Conservation (phyloP, 2,329 filamentous ascomycete genomes). For the Pochonia chlamydosporia region DNA sequence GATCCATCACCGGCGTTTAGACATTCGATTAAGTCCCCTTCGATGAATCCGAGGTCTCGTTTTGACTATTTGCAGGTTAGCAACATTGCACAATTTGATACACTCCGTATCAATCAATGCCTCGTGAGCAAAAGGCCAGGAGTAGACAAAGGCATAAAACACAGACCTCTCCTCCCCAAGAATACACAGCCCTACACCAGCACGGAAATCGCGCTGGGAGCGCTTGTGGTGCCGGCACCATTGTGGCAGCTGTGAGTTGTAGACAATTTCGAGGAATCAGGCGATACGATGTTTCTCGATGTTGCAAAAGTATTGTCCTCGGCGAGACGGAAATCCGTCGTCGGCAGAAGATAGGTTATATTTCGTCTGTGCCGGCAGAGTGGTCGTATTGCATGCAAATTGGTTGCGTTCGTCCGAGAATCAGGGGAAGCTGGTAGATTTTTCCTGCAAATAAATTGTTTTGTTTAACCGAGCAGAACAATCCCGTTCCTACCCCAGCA, state of each 20-base stretch:
- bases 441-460: neutral
- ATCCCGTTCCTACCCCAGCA: no score
- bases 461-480: neutral
- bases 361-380: neutral
- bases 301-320: neutral
- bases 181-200: constrained; percentile 88
- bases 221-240: constrained; percentile 50
- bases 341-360: neutral
- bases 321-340: neutral
- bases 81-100: neutral
- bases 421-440: neutral
- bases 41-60: constrained; percentile 91
- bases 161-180: constrained; percentile 78
- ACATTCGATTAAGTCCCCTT: constrained; percentile 96
- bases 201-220: constrained; percentile 79
- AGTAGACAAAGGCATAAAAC: neutral
- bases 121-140: neutral
- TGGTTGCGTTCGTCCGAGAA: neutral
- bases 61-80: constrained; percentile 54
- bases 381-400: neutral
- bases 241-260: constrained; percentile 24
- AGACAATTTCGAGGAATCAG: neutral
- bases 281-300: neutral
- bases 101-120: neutral
- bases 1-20: constrained; percentile 95